These are phyloP conservation scores for Penstemon eatonii DNA, from an alignment of 257 asterid species.

Conservation along the genomic window DNA sequence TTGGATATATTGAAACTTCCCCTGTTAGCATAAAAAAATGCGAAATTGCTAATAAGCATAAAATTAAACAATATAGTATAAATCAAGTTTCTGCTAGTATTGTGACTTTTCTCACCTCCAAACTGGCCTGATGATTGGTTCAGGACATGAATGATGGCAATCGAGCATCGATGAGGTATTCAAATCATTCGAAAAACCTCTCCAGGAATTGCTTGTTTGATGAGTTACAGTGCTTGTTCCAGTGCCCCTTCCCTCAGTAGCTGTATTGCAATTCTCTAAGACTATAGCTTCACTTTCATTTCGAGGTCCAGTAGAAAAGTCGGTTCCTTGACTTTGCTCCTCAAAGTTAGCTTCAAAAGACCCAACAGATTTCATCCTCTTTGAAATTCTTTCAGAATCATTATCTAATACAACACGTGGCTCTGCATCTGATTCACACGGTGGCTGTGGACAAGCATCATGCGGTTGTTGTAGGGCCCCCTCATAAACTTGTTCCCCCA, in stretches of 20 bases:
- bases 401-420: slow-evolving; percentile 2
- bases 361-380: slow-evolving; percentile 9
- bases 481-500: slow-evolving; percentile 1
- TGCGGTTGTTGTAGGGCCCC: slow-evolving; percentile 7
- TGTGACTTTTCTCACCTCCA: slow-evolving; percentile 63
- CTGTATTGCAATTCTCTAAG: background rate
- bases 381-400: slow-evolving; percentile 15
- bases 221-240: background rate
- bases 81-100: background rate
- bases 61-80: slow-evolving; percentile 1
- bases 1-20: slow-evolving; percentile 49
- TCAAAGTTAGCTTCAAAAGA: slow-evolving; percentile 1
- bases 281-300: slow-evolving; percentile 4
- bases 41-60: slow-evolving; percentile 13
- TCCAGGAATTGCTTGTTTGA: background rate
- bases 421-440: slow-evolving; percentile 23
- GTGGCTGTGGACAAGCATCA: slow-evolving; percentile 10
- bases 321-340: background rate
- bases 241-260: slow-evolving; percentile 1
- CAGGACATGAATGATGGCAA: slow-evolving; percentile 23
- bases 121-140: slow-evolving; percentile 49
- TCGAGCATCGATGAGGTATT: slow-evolving; percentile 16
- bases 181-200: slow-evolving; percentile 26
- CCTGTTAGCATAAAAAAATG: background rate
- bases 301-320: background rate